Base-by-base conservation (phyloP, 768 basidiomycete genomes). In the Lactarius trivialis region DNA sequence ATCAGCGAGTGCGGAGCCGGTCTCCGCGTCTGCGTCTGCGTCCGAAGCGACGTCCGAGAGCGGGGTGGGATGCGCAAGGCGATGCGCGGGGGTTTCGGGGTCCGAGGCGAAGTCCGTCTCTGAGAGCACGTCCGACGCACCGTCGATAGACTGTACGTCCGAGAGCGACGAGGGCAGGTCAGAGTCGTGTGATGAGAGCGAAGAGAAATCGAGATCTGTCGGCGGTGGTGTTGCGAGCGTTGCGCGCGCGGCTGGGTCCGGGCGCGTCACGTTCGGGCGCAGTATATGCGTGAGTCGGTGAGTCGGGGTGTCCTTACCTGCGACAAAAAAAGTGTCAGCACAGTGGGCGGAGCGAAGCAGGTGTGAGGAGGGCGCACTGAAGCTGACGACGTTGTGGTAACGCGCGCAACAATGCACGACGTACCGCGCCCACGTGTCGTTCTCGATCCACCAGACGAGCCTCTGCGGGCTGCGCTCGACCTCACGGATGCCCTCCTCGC, bases 391-490 rank as follows among this genome's bases (percentile, higher is more conserved):
- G 61, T 84, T 84, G 71, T 91, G 83, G 73, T 86, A 92, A 39
- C 90, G 78, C 45, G 89, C 89, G 61, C 88, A 85, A 66, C 90
- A 92, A 66, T 93, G 91, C 7, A 92, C 84, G 51, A 92, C 82
- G 68, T 89, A 92, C 34, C 91, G 80, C 32, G 86, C 84, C 74
- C 91, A 92, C 0, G 84, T 78, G 68, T 90, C 87, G 60, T 86
- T 81, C 6, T 76, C 68, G 62, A 87, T 83, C n/a, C 76, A 78
- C 91, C 91, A 93, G 4, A 91, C 78, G 21, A 92, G 78, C 70
- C 85, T 81, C 12, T 82, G 73, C 0, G 87, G 83, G 7, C 85
- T 85, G 26, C 88, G 76, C 4, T 79, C 79, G 14, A 92, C 76
- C 68, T 93, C 89, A n/a, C 75, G 73, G 28, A 92, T 80, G 11